Evolutionary conservation across 495 filamentous ascomycete species (phyloP).

Genomic region (Neurospora sp.): DNA sequence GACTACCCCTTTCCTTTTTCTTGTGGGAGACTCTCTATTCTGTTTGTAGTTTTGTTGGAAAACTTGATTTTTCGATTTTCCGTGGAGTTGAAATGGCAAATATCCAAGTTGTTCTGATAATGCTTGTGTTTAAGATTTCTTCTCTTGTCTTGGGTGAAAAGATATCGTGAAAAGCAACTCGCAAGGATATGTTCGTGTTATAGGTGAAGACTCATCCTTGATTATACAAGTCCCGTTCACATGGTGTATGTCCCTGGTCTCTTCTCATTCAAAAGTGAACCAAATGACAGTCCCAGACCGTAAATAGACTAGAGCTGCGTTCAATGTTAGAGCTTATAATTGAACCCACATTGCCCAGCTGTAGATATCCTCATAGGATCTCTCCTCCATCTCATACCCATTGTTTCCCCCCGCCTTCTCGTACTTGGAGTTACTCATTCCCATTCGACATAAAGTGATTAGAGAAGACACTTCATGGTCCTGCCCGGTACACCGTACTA

Average conservation of each 20-base stretch:
- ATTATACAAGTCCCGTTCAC: neutral
- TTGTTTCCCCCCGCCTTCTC: neutral
- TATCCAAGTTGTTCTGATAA: neutral
- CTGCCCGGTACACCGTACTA: neutral
- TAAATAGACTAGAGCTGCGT: neutral
- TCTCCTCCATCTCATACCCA: neutral
- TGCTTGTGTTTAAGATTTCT: neutral
- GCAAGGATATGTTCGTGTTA: neutral
- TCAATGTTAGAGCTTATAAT: neutral
- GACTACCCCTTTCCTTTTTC: neutral
- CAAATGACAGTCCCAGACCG: neutral
- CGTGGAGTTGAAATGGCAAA: neutral
- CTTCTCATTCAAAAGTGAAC: neutral
- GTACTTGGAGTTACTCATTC: neutral
- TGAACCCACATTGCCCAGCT: neutral
- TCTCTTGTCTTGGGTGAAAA: neutral
- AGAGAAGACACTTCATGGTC: neutral
- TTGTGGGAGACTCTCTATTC: neutral
- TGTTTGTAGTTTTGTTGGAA: neutral
- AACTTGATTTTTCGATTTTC: neutral
- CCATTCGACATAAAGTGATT: neutral
- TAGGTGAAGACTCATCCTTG: neutral
- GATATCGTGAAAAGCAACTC: neutral
- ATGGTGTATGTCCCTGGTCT: neutral
- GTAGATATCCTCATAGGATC: neutral